A percentile compares a stretch with the other conserved stretches of the same genome.
Evolutionary conservation across 2,329 filamentous ascomycete genomes (phyloP).

Genomic region (Neonectria magnoliae): DNA sequence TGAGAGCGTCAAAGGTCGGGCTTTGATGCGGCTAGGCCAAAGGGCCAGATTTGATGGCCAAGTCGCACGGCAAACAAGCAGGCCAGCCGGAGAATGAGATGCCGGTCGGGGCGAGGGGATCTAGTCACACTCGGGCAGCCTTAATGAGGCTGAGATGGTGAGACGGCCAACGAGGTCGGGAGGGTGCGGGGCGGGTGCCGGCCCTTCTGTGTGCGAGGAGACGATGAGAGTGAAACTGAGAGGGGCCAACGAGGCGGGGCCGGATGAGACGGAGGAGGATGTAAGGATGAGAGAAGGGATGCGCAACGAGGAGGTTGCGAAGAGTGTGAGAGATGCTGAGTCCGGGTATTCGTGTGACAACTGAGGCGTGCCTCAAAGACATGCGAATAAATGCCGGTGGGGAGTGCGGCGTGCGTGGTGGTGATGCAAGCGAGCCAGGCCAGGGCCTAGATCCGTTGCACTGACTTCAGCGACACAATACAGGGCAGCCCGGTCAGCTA

Average conservation of each 20-base stretch:
- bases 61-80: constrained; percentile 35
- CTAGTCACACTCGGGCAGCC: constrained; percentile 33
- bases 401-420: constrained; percentile 42
- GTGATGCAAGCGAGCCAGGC: constrained; percentile 45
- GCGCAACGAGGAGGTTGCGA: constrained; percentile 18
- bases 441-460: constrained; percentile 44
- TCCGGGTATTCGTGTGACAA: constrained; percentile 33
- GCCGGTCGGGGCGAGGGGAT: constrained; percentile 5
- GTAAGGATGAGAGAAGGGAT: constrained; percentile 14
- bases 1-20: constrained; percentile 8
- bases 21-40: constrained; percentile 17
- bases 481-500: constrained; percentile 16
- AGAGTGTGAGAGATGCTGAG: constrained; percentile 34
- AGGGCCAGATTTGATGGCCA: constrained; percentile 11
- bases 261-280: constrained; percentile 35
- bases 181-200: constrained; percentile 35
- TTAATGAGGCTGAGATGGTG: constrained; percentile 41
- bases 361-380: constrained; percentile 35
- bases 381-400: constrained; percentile 42
- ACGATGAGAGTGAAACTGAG: constrained; percentile 27
- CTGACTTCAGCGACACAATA: constrained; percentile 30
- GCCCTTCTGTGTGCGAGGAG: constrained; percentile 22
- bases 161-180: constrained; percentile 35
- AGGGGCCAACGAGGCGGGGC: constrained; percentile 26
- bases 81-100: constrained; percentile 25